Conservation (phyloP, 768 basidiomycete genomes). For the Lepiota venenata region DNA sequence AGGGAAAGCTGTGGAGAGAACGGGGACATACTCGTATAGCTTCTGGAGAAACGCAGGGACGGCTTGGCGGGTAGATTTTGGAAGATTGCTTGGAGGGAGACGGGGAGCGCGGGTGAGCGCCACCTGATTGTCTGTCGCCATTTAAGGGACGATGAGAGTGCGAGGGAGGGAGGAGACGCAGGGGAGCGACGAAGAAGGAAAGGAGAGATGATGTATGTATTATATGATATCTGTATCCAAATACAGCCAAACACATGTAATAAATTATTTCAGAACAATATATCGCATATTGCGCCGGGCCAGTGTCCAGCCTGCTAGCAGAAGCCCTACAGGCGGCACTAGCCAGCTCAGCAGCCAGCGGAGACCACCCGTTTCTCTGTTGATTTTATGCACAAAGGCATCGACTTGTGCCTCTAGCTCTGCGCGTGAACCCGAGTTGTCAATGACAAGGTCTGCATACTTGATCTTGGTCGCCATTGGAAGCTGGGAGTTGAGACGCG, state of each 20-base stretch:
- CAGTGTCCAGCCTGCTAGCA: slow-evolving; percentile 14
- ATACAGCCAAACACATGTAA: slow-evolving; percentile 2
- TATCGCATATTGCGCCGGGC: neutral
- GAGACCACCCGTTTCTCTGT: slow-evolving; percentile 47
- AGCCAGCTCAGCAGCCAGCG: slow-evolving; percentile 60
- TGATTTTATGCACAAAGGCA: slow-evolving; percentile 39
- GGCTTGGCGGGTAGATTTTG: slow-evolving; percentile 33
- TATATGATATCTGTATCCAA: neutral
- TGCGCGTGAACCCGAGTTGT: slow-evolving; percentile 76
- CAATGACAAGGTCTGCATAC: slow-evolving; percentile 85
- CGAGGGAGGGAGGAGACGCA: no score
- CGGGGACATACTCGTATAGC: slow-evolving; percentile 82
- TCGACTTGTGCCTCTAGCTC: slow-evolving; percentile 62
- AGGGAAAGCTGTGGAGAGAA: slow-evolving; percentile 9
- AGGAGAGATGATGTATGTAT: neutral
- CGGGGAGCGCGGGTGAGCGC: slow-evolving; percentile 45
- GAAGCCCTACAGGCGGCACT: slow-evolving; percentile 48
- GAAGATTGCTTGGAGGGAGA: slow-evolving; percentile 25
- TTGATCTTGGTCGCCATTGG: slow-evolving; percentile 73
- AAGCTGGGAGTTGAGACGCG: slow-evolving; percentile 78
- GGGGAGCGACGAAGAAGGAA: neutral
- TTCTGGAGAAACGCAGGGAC: slow-evolving; percentile 89
- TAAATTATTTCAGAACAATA: neutral
- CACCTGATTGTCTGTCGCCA: slow-evolving; percentile 55
- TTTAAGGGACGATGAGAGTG: slow-evolving; percentile 13